Evolutionary conservation across 352 stramenopile genomes (phyloP).

Genomic region (Plasmopara muralis): DNA sequence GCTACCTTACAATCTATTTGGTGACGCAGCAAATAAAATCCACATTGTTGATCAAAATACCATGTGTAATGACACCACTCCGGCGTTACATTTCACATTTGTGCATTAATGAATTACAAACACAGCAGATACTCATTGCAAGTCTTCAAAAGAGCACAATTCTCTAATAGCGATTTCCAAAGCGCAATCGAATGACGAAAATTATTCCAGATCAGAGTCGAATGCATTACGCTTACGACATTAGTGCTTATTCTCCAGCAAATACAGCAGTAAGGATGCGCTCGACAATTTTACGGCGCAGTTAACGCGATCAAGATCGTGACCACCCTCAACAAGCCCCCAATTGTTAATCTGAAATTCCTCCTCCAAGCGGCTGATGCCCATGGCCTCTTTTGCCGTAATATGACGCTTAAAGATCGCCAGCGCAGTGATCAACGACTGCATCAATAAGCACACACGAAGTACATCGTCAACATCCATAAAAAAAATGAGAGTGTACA

Average conservation of each 20-base stretch:
- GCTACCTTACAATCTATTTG: too few species aligned
- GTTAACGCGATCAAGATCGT: constrained; percentile 86
- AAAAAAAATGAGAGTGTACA: background rate
- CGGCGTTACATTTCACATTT: too few species aligned
- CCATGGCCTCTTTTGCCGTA: constrained; percentile 79
- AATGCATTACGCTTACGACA: too few species aligned
- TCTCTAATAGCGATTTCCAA: too few species aligned
- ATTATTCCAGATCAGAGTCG: too few species aligned
- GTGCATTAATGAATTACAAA: too few species aligned
- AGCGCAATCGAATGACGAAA: too few species aligned
- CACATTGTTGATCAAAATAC: too few species aligned
- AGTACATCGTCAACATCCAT: background rate
- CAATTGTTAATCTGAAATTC: constrained; percentile 87
- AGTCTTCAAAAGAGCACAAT: too few species aligned
- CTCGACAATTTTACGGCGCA: constrained; percentile 76
- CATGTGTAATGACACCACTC: too few species aligned
- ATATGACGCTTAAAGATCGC: constrained; percentile 82
- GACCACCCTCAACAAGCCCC: constrained; percentile 83
- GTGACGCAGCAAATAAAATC: too few species aligned
- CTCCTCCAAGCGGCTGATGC: constrained; percentile 76
- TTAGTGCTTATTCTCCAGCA: constrained; percentile 70
- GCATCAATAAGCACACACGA: constrained; percentile 3
- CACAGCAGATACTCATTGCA: too few species aligned
- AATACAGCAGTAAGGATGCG: constrained; percentile 77
- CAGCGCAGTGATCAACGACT: constrained; percentile 79